Conservation (phyloP, 2,329 filamentous ascomycete genomes). For the Colletotrichum limetticola region DNA sequence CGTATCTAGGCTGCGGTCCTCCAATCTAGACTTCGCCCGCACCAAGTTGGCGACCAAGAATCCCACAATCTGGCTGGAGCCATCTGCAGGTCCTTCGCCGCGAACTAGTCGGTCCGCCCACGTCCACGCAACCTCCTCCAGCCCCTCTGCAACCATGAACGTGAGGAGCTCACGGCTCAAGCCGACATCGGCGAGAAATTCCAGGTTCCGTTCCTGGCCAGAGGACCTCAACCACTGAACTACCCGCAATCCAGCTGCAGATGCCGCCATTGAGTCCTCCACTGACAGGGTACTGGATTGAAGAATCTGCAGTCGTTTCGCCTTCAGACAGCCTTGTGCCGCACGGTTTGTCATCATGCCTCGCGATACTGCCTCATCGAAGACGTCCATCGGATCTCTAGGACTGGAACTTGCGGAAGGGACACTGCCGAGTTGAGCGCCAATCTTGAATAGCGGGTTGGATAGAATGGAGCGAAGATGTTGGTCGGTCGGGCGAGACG, state of each 20-base stretch:
- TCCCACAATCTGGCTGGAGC: slow-evolving; percentile 23
- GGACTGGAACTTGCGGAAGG: slow-evolving; percentile 37
- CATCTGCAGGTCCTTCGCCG: slow-evolving; percentile 34
- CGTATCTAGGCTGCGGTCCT: slow-evolving; percentile 55
- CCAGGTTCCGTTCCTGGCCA: slow-evolving; percentile 56
- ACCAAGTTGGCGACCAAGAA: slow-evolving; percentile 54
- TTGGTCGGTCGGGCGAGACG: slow-evolving; percentile 52
- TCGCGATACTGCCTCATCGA: slow-evolving; percentile 64
- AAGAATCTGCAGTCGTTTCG: slow-evolving; percentile 55
- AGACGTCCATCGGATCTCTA: slow-evolving; percentile 63
- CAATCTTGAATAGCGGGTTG: slow-evolving; percentile 64
- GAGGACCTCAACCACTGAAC: slow-evolving; percentile 65
- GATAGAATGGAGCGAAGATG: slow-evolving; percentile 68
- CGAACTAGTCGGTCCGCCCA: slow-evolving; percentile 51
- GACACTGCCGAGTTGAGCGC: slow-evolving; percentile 38
- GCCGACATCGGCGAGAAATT: slow-evolving; percentile 54
- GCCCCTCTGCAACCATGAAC: slow-evolving; percentile 63
- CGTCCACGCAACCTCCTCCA: slow-evolving; percentile 62
- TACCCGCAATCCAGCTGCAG: slow-evolving; percentile 59
- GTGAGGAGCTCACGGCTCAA: slow-evolving; percentile 54
- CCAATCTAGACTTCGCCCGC: slow-evolving; percentile 50
- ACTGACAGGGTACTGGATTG: slow-evolving; percentile 46
- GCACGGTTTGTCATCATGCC: slow-evolving; percentile 66
- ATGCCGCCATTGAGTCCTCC: slow-evolving; percentile 48
- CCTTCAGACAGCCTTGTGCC: slow-evolving; percentile 64